Evolutionary conservation across 106 monocot species (phyloP).

Genomic region (Acorus gramineus): DNA sequence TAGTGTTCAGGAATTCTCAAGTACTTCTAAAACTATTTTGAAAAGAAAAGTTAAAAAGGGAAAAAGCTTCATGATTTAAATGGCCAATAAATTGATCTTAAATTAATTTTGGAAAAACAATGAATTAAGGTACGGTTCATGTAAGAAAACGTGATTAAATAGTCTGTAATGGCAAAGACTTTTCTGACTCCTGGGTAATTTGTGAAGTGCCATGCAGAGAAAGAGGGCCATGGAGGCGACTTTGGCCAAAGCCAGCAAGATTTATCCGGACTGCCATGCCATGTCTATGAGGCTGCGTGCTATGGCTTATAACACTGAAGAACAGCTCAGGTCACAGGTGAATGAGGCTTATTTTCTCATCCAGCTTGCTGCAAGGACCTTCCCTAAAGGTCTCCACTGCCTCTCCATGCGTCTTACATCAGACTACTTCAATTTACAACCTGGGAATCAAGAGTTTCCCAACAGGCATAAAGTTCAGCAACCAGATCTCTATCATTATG

Average conservation of each 20-base stretch:
- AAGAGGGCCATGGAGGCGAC: slow-evolving; percentile 69
- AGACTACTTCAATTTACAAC: slow-evolving; percentile 49
- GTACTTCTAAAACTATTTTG: too few relatives aligned
- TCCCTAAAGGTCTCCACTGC: slow-evolving; percentile 93
- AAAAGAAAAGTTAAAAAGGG: too few relatives aligned
- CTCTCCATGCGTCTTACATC: slow-evolving; percentile 75
- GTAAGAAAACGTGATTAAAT: too few relatives aligned
- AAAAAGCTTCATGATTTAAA: too few relatives aligned
- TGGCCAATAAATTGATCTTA: too few relatives aligned
- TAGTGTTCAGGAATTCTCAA: too few relatives aligned
- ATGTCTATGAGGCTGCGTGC: slow-evolving; percentile 71
- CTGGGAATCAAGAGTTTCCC: slow-evolving; percentile 30
- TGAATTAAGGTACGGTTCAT: too few relatives aligned
- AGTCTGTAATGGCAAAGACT: neutral
- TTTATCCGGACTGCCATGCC: slow-evolving; percentile 73
- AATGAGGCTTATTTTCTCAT: slow-evolving; percentile 61
- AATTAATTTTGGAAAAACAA: too few relatives aligned
- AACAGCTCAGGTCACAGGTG: slow-evolving; percentile 64
- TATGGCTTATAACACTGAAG: slow-evolving; percentile 62
- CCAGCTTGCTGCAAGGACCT: slow-evolving; percentile 60
- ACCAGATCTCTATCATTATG: too few relatives aligned
- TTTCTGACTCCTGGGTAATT: neutral
- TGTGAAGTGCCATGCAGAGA: slow-evolving; percentile 79
- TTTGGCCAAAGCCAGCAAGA: slow-evolving; percentile 52
- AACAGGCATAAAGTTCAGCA: slow-evolving; percentile 16